Base-by-base conservation (phyloP, 1,284 basidiomycete genomes). In the Ustilago nuda region DNA sequence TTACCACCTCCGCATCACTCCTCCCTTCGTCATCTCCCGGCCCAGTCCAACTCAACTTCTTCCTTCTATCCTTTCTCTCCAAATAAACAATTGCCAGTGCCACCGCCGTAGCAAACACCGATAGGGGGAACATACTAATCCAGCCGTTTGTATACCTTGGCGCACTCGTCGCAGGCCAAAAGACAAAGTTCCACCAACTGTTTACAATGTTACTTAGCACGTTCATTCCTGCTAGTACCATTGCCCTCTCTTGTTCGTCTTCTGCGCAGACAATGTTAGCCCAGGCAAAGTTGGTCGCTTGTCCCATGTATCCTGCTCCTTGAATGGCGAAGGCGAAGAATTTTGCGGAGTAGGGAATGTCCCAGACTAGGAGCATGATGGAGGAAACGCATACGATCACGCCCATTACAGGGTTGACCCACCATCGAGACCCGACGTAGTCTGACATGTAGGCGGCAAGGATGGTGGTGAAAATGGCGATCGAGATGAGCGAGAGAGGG, bases 271-370 rank as follows among this genome's bases (percentile, higher is more conserved):
- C 61, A n/a, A 81, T 77, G 69, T 84, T 85, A 19, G 82, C 82
- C 84, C 84, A 85, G 11, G 79, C 72, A 59, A 85, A 85, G 67
- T 85, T 85, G 60, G 74, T 67, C 1, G 80, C 83, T n/a, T 82
- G 83, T 2, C 83, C 84, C 23, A 76, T 74, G 53, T 83, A 84
- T 0, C 79, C 80, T 0, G 77, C 55, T 3, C 82, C 84, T 12
- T 78, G 69, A 35, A 84, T 61, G 43, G 79, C 79, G 36, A 81
- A 84, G 0, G 79, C 79, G 27, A 78, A 75, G 69, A 81, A 81
- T 43, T 78, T 80, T 35, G 70, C 66, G 17, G 65, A 71, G 48
- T 74, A 80, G 0, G 79, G 78, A n/a, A 80, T 74, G 46, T 77
- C 57, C 78, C 78, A 78, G 0, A 80, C 69, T 36, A 81, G 46